Conservation (phyloP, 441 rosid species). For the Lepidium campestre region DNA sequence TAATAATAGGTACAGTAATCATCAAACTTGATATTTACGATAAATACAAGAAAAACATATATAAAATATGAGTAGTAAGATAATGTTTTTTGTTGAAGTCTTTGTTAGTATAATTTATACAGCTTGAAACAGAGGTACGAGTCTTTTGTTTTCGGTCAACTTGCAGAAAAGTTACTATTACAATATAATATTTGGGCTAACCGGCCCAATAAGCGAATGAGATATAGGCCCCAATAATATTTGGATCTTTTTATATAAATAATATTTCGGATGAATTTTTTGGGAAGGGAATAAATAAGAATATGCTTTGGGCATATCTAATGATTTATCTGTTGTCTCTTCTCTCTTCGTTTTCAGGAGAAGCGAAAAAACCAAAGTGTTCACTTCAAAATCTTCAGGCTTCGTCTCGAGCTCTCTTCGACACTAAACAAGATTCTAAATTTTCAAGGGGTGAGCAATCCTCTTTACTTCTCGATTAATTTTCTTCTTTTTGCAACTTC, state of each 20-base stretch:
- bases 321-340: not conserved
- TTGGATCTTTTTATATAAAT: too few relatives aligned
- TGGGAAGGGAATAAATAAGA: slow-evolving; percentile 13
- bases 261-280: not conserved
- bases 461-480: not conserved
- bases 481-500: not conserved
- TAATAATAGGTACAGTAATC: not conserved
- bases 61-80: not conserved
- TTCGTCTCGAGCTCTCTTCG: not conserved
- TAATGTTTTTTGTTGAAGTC: not conserved
- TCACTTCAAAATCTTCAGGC: slow-evolving; percentile 1
- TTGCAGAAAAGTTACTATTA: not conserved
- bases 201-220: not conserved
- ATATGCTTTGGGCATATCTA: slow-evolving; percentile 17
- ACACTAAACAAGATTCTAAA: not conserved
- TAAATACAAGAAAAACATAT: not conserved
- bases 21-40: not conserved
- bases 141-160: not conserved
- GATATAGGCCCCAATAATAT: not conserved
- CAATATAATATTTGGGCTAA: not conserved
- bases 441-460: not conserved
- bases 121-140: not conserved
- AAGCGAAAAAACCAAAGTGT: not conserved
- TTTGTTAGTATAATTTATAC: not conserved
- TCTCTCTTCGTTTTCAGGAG: not conserved